Evolutionary conservation across 2,329 filamentous ascomycete species (phyloP).

Genomic region (Trichoderma gracile): DNA sequence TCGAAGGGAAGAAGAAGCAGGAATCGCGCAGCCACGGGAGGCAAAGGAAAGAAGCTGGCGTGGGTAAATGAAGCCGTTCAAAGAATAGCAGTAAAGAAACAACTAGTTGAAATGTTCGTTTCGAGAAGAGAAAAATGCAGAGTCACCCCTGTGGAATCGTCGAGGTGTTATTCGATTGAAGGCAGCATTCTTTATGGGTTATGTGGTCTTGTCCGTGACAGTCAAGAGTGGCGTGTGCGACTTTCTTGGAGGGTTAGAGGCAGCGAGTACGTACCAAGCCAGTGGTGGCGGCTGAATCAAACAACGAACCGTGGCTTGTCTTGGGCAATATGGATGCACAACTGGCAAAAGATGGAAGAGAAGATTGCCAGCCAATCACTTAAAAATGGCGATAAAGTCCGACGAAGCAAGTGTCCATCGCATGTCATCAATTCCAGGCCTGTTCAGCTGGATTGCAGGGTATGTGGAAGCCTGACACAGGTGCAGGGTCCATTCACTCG

Average conservation of each 20-base stretch:
- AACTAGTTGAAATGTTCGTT: too few species aligned
- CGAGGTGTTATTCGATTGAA: not conserved
- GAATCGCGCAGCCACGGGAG: not conserved
- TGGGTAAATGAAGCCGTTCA: not conserved
- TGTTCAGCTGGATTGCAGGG: not conserved
- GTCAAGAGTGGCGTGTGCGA: conserved; percentile 19
- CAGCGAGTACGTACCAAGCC: conserved; percentile 15
- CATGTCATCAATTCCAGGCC: too few species aligned
- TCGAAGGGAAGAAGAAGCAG: not conserved
- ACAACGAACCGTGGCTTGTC: conserved; percentile 7
- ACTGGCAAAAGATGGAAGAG: not conserved
- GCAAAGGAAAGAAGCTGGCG: not conserved
- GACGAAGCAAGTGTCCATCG: not conserved
- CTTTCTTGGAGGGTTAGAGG: conserved; percentile 13
- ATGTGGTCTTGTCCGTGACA: conserved; percentile 27
- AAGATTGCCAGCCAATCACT: not conserved
- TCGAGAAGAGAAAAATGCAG: conserved; percentile 13
- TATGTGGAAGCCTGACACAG: not conserved
- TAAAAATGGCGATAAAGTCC: too few species aligned
- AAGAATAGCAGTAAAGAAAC: not conserved
- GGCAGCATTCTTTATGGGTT: conserved; percentile 23
- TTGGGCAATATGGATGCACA: not conserved
- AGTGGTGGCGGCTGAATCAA: conserved; percentile 4
- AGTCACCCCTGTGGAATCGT: not conserved
- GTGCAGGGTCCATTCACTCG: conserved; percentile 1